phyloP scores from a whole-genome alignment of 2,329 filamentous ascomycete genomes.

The Diaporthe australafricana region DNA sequence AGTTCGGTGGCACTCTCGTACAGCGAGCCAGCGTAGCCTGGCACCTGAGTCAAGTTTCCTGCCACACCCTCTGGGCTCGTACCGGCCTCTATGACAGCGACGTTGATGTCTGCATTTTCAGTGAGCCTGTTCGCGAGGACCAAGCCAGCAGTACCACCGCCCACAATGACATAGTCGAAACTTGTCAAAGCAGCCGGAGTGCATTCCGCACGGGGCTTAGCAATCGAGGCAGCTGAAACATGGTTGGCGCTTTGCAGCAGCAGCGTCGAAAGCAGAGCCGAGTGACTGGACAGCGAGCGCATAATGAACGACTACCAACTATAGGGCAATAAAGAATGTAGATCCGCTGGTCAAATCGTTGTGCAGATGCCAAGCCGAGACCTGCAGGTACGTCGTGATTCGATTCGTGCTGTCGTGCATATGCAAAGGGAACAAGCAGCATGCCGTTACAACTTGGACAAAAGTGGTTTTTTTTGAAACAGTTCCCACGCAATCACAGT shows the following conservation, averaged over 20 bases:
- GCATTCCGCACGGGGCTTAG: background rate
- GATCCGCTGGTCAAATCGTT: background rate
- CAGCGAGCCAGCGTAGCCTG: slow-evolving; percentile 1
- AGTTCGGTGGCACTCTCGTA: background rate
- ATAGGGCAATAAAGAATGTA: background rate
- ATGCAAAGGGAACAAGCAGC: too few species aligned
- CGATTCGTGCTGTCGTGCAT: too few species aligned
- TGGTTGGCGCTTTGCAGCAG: background rate
- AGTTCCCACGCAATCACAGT: background rate
- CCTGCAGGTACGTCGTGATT: too few species aligned
- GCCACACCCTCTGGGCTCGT: background rate
- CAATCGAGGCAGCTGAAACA: slow-evolving; percentile 1
- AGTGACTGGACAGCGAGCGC: background rate
- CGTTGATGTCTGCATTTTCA: slow-evolving; percentile 9
- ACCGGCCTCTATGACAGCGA: slow-evolving; percentile 31
- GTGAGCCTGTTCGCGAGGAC: slow-evolving; percentile 24
- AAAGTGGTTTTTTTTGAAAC: too few species aligned
- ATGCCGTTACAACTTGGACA: too few species aligned
- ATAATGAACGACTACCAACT: background rate
- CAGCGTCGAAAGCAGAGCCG: slow-evolving; percentile 6
- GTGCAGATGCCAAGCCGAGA: background rate
- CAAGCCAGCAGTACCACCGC: slow-evolving; percentile 32
- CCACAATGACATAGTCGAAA: slow-evolving; percentile 33
- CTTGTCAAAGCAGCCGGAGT: background rate
- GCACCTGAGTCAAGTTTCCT: slow-evolving; percentile 27